A percentile compares a stretch with the other conserved stretches of the same genome.
phyloP scores from a whole-genome alignment of 1,284 basidiomycete species.

The Boletus mariae region DNA sequence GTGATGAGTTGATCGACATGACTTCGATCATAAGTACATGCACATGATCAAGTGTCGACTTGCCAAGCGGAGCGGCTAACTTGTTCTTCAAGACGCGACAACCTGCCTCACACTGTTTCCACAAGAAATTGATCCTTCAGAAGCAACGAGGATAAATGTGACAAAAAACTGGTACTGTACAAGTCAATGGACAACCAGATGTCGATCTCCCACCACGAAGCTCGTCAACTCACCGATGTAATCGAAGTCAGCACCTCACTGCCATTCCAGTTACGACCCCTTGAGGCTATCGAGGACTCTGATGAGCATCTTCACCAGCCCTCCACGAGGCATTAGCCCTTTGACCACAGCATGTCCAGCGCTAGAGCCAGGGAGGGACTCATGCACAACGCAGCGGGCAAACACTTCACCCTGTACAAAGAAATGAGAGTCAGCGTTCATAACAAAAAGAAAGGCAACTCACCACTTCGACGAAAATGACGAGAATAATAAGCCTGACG shows the following conservation, averaged over 20 bases:
- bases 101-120: not conserved
- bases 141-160: not conserved
- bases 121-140: not conserved
- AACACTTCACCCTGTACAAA: constrained; percentile 70
- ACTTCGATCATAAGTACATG: not conserved
- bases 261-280: not conserved
- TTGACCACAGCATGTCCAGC: constrained; percentile 8
- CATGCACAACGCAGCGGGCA: constrained; percentile 73
- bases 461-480: constrained; percentile 79
- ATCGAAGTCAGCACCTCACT: not conserved
- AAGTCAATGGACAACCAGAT: not conserved
- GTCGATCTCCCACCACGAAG: not conserved
- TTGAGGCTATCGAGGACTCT: constrained; percentile 19
- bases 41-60: not conserved
- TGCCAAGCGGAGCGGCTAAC: not conserved
- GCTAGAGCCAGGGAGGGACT: constrained; percentile 3
- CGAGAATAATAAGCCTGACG: constrained; percentile 79
- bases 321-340: constrained; percentile 24
- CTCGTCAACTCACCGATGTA: not conserved
- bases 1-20: not conserved
- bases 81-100: not conserved
- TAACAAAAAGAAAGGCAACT: constrained; percentile 20
- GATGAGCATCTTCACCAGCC: constrained; percentile 24
- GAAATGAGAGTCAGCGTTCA: not conserved
- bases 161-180: not conserved